These are phyloP conservation scores for Fusarium tuaranense DNA, from an alignment of 2,329 filamentous ascomycete genomes.

Conservation along the genomic window DNA sequence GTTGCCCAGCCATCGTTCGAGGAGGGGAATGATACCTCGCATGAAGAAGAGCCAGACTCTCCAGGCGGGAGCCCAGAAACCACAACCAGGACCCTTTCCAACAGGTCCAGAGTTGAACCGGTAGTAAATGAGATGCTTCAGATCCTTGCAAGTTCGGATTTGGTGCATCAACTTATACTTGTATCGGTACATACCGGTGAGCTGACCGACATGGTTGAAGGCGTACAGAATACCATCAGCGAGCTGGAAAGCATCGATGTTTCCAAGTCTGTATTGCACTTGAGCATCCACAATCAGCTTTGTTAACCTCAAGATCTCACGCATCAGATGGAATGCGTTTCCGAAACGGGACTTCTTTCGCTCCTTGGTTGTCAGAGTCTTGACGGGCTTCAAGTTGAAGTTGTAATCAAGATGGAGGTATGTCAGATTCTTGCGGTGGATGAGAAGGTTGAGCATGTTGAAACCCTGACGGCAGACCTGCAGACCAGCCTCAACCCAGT, in stretches of 20 bases:
- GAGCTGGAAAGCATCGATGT: constrained; percentile 98
- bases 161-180: constrained; percentile 99
- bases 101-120: constrained; percentile 97
- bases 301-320: constrained; percentile 93
- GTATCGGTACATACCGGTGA: constrained; percentile 99
- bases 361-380: constrained; percentile 98
- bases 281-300: constrained; percentile 99
- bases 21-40: constrained; percentile 94
- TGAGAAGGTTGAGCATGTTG: constrained; percentile 98
- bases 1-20: constrained; percentile 98
- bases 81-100: constrained; percentile 96
- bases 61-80: constrained; percentile 99
- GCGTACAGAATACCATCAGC: constrained; percentile 99
- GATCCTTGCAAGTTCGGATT: constrained; percentile 97
- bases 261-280: constrained; percentile 96
- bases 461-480: constrained; percentile 98
- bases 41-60: constrained; percentile 99
- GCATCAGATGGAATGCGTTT: constrained; percentile 99
- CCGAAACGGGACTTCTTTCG: constrained; percentile 99
- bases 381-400: constrained; percentile 99
- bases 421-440: constrained; percentile 97
- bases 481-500: constrained; percentile 98
- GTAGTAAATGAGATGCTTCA: constrained; percentile 99
- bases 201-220: constrained; percentile 98
- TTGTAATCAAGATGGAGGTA: constrained; percentile 99